Evolutionary conservation across 1,284 basidiomycete genomes (phyloP).

Genomic region (Rhodotorula sp.): DNA sequence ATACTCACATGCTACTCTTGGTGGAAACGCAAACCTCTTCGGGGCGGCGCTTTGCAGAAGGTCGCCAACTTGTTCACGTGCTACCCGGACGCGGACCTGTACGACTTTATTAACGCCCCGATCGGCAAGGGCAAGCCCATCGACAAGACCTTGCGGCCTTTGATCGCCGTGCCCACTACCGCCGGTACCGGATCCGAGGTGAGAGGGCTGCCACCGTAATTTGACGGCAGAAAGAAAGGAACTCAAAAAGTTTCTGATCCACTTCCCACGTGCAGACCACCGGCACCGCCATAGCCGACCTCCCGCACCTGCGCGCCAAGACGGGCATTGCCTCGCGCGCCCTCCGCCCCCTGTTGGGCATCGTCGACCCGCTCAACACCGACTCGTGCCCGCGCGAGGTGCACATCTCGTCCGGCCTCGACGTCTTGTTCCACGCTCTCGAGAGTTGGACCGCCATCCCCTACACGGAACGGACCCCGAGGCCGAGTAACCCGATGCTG

Average conservation of each 20-base stretch:
- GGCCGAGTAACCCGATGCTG: conserved; percentile 83
- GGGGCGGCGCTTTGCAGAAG: conserved; percentile 23
- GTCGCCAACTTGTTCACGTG: conserved; percentile 71
- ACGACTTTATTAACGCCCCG: conserved; percentile 94
- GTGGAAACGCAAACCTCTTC: not conserved
- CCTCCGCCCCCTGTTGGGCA: conserved; percentile 83
- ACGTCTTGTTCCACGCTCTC: conserved; percentile 59
- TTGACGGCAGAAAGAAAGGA: too few relatives aligned
- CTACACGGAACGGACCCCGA: conserved; percentile 78
- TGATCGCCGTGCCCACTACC: conserved; percentile 93
- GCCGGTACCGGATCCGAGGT: conserved; percentile 86
- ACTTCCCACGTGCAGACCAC: conserved; percentile 64
- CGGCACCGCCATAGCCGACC: conserved; percentile 94
- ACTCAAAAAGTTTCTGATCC: not conserved
- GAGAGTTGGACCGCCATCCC: conserved; percentile 87
- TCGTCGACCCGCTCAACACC: conserved; percentile 80
- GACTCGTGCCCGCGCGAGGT: conserved; percentile 79
- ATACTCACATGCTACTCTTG: not conserved
- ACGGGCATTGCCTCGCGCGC: conserved; percentile 88
- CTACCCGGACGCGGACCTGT: conserved; percentile 83
- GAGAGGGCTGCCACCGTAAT: not conserved
- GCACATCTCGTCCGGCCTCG: conserved; percentile 86
- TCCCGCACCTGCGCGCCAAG: conserved; percentile 83
- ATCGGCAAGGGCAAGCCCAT: conserved; percentile 80
- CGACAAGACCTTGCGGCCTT: conserved; percentile 68